phyloP scores from a whole-genome alignment of 208 protist species.

The Acanthamoeba castellanii region DNA sequence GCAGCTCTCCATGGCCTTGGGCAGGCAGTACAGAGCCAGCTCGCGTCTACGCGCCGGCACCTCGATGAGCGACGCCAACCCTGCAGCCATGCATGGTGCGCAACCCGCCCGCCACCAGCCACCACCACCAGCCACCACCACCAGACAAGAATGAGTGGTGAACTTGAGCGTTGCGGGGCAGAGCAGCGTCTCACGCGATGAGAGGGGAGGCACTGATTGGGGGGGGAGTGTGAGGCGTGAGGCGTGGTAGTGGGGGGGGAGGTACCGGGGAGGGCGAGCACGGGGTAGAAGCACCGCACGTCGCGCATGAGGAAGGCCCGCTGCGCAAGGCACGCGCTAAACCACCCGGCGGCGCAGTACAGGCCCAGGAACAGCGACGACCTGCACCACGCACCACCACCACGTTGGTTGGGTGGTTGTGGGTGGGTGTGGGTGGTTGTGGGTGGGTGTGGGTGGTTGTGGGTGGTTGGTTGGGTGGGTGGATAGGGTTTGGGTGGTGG shows the following conservation, averaged over 20 bases:
- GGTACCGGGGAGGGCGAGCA: slow-evolving; percentile 9
- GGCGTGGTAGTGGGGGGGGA: neutral
- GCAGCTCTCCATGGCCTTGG: neutral
- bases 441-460: too few species aligned
- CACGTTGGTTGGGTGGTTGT: too few species aligned
- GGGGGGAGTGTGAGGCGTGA: too few species aligned
- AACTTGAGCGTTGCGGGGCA: too few species aligned
- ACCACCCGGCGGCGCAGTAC: neutral
- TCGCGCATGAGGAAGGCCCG: neutral
- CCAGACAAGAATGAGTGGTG: too few species aligned
- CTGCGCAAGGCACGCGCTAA: neutral
- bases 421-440: too few species aligned
- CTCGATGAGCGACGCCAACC: neutral
- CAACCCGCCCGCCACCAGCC: neutral
- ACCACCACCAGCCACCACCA: neutral
- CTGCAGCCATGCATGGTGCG: neutral
- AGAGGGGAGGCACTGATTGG: too few species aligned
- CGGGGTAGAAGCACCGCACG: slow-evolving; percentile 3
- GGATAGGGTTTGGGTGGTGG: too few species aligned
- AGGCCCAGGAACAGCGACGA: slow-evolving; percentile 1
- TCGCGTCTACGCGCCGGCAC: neutral
- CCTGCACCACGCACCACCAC: neutral
- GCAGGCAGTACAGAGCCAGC: neutral
- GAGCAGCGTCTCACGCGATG: too few species aligned
- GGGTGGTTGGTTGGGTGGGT: too few species aligned